Percentiles rank a stretch among this genome's conserved stretches.
phyloP scores from a whole-genome alignment of 2,329 filamentous ascomycete species.

The Pestalotiopsis sp. region DNA sequence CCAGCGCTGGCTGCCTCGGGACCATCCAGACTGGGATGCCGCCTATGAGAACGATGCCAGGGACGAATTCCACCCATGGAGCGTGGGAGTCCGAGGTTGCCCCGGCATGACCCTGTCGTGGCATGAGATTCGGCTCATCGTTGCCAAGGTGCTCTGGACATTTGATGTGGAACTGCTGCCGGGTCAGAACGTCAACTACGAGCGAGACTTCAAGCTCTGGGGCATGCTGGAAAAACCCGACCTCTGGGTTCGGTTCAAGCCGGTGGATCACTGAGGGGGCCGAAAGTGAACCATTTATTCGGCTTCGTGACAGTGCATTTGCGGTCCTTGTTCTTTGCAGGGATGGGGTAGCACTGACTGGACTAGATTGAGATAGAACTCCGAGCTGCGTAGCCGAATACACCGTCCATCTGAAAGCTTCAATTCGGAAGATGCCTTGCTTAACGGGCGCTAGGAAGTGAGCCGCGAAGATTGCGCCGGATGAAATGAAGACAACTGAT shows the following conservation, averaged over 20 bases:
- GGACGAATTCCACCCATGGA: constrained; percentile 18
- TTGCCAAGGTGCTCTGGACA: not conserved
- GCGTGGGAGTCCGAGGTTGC: constrained; percentile 16
- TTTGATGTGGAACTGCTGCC: not conserved
- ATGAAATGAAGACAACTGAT: too few species aligned
- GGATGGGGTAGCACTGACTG: too few species aligned
- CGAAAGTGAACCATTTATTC: too few species aligned
- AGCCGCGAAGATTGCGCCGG: too few species aligned
- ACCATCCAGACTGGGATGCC: constrained; percentile 16
- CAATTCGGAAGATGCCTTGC: too few species aligned
- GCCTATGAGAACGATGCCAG: constrained; percentile 12
- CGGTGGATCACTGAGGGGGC: not conserved
- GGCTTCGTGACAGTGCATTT: too few species aligned
- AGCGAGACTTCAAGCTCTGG: not conserved
- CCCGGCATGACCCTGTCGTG: constrained; percentile 14
- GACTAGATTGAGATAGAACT: too few species aligned
- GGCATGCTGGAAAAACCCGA: not conserved
- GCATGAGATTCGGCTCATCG: not conserved
- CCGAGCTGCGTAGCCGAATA: too few species aligned
- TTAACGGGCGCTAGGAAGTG: too few species aligned
- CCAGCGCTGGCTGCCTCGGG: constrained; percentile 17
- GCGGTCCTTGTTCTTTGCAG: too few species aligned
- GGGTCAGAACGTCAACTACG: not conserved
- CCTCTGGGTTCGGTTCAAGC: not conserved
- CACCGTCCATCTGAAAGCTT: too few species aligned